Base-by-base conservation (phyloP, 1,284 basidiomycete genomes). In the Lignosus rhinocerotis region DNA sequence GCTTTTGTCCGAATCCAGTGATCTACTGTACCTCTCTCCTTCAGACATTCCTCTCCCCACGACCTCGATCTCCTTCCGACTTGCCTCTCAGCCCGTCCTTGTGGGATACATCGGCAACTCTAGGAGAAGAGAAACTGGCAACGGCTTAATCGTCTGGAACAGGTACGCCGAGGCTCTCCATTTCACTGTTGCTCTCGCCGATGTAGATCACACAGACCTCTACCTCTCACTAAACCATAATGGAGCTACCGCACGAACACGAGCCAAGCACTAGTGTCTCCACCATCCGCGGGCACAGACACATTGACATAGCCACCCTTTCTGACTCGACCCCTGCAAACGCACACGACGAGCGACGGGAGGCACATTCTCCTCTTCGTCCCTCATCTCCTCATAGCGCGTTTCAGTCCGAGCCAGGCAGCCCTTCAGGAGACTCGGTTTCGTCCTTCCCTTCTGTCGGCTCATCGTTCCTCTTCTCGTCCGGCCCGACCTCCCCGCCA, bases 391-490 rank as follows among this genome's bases (percentile, higher is more conserved):
- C 83, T 39, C 78, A 80, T 68, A 87, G 85, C 66, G 69, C 69
- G n/a, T 60, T 77, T 42, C 79, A 79, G 31, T 84, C 84, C 10
- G 77, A 81, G 12, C 80, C 82, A 33, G 78, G 80, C 67, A 86
- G 84, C 60, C 85, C 80, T 30, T 76, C 78, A 3, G 68, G 71
- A n/a, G 80, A 76, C 56, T 88, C 86, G 2, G 75, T 86, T 46
- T 88, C 87, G 1, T 90, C 87, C 6, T 75, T 88, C 12, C 87
- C 87, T 0, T 89, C 87, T 1, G 82, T 88, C 9, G 81, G 83
- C n/a, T 89, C 87, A 1, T 87, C 86, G 0, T 88, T 87, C 76
- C 87, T 90, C 74, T 88, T 88, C 75, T 88, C 86, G 47, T 88
- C 86, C 9, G 84, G 80, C 0, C 82, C 86, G 9, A 82, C 81